phyloP scores from a whole-genome alignment of 352 stramenopile species.

The Pythium apleroticum region DNA sequence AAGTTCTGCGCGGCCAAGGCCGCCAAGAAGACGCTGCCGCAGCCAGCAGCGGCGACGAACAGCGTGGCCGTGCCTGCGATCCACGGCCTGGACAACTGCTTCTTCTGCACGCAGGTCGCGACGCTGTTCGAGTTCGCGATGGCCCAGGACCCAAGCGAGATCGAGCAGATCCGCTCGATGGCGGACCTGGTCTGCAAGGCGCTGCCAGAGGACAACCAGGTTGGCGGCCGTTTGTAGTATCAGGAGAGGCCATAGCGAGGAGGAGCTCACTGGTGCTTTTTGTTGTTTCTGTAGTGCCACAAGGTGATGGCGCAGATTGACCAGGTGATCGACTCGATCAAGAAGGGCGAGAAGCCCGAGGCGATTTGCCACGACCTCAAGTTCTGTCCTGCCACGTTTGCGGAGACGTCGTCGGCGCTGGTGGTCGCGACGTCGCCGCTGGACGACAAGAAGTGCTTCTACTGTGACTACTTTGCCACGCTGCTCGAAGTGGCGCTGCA shows the following conservation, averaged over 20 bases:
- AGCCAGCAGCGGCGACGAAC: conserved; percentile 4
- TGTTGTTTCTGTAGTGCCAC: conserved; percentile 37
- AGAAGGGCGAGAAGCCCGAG: conserved; percentile 40
- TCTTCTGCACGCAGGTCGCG: conserved; percentile 64
- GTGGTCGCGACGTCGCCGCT: background rate
- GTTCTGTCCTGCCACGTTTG: conserved; percentile 3
- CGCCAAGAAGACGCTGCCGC: conserved; percentile 4
- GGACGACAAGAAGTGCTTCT: conserved; percentile 52
- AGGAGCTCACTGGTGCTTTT: conserved; percentile 4
- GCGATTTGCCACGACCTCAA: conserved; percentile 40
- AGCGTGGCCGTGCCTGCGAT: background rate
- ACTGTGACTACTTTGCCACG: conserved; percentile 69
- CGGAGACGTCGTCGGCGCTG: background rate
- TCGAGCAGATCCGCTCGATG: conserved; percentile 53
- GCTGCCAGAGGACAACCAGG: conserved; percentile 53
- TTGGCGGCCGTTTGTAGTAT: conserved; percentile 25
- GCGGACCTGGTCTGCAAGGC: conserved; percentile 52
- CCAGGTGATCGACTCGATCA: conserved; percentile 43
- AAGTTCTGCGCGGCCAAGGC: conserved; percentile 43
- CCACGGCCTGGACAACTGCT: conserved; percentile 30
- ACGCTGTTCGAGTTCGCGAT: conserved; percentile 48
- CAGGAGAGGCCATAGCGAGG: too few relatives aligned
- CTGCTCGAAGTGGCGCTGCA: conserved; percentile 55
- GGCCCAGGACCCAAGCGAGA: conserved; percentile 43
- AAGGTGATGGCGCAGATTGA: conserved; percentile 53